Conservation (phyloP, 164 flowering plant species). For the Kingdonia uniflora region DNA sequence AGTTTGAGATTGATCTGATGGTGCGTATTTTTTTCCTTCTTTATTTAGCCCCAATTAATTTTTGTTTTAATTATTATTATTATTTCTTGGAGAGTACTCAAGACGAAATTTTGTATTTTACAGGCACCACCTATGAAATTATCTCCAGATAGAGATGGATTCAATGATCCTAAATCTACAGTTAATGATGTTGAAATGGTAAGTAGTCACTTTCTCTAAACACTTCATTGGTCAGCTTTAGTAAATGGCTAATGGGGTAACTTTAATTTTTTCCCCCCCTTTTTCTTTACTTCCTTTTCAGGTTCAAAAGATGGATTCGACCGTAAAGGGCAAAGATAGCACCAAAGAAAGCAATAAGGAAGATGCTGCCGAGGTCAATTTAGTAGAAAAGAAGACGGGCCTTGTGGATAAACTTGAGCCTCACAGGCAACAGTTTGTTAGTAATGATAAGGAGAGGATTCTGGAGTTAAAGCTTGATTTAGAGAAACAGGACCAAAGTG, state of each 20-base stretch:
- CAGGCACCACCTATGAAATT: conserved; percentile 69
- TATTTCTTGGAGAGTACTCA: not conserved
- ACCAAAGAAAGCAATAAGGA: conserved; percentile 11
- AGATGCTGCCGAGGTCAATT: conserved; percentile 15
- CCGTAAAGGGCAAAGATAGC: conserved; percentile 24
- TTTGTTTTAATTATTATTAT: not conserved
- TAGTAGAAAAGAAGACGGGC: conserved; percentile 28
- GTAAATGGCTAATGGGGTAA: not conserved
- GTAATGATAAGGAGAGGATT: conserved; percentile 27
- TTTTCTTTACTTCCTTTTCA: not conserved
- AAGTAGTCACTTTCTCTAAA: conserved; percentile 13
- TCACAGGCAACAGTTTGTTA: conserved; percentile 16
- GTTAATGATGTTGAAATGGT: conserved; percentile 35
- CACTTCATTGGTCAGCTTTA: no score
- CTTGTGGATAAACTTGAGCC: conserved; percentile 26
- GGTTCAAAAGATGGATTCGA: conserved; percentile 29
- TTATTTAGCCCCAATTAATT: no score
- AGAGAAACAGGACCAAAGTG: conserved; percentile 42
- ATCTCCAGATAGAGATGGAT: conserved; percentile 59
- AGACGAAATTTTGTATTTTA: not conserved
- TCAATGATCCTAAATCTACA: conserved; percentile 26
- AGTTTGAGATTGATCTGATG: conserved; percentile 89
- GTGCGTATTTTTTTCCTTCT: conserved; percentile 29
- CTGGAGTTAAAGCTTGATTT: conserved; percentile 50
- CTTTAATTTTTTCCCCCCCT: not conserved